Evolutionary conservation across 2,329 filamentous ascomycete species (phyloP).

Genomic region (Epichloe glyceriae): DNA sequence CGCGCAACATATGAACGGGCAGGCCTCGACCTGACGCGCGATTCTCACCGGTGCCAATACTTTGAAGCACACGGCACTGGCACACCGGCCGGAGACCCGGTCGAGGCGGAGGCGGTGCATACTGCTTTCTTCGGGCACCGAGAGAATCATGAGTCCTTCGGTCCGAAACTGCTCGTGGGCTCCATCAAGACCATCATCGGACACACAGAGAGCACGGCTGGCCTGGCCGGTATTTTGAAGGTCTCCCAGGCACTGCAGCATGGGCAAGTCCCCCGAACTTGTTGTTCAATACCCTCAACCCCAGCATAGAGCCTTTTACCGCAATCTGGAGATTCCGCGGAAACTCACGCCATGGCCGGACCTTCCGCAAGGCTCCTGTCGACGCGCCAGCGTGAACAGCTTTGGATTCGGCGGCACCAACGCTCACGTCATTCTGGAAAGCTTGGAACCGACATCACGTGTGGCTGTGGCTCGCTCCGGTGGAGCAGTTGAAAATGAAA

Average conservation of each 20-base stretch:
- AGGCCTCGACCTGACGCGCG: constrained; percentile 13
- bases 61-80: constrained; percentile 27
- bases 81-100: constrained; percentile 35
- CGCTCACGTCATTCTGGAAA: constrained; percentile 28
- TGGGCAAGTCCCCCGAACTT: constrained; percentile 19
- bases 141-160: constrained; percentile 16
- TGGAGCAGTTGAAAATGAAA: not conserved
- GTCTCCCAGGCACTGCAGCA: constrained; percentile 8
- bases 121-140: constrained; percentile 10
- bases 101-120: constrained; percentile 17
- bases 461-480: too few species aligned
- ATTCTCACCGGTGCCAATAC: constrained; percentile 12
- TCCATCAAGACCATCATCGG: constrained; percentile 9
- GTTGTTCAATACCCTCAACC: constrained; percentile 17
- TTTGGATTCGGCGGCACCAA: constrained; percentile 40
- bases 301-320: constrained; percentile 13
- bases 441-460: not conserved
- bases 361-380: constrained; percentile 1
- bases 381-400: constrained; percentile 32
- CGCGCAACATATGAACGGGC: constrained; percentile 15
- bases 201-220: constrained; percentile 15
- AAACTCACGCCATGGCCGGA: constrained; percentile 12
- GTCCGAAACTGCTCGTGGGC: constrained; percentile 11
- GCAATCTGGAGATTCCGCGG: constrained; percentile 11
- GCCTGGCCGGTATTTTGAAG: constrained; percentile 16